A percentile compares a stretch with the other conserved stretches of the same genome.
These are phyloP conservation scores for Colletotrichum plurivorum DNA, from an alignment of 2,329 filamentous ascomycete species.

Conservation along the genomic window DNA sequence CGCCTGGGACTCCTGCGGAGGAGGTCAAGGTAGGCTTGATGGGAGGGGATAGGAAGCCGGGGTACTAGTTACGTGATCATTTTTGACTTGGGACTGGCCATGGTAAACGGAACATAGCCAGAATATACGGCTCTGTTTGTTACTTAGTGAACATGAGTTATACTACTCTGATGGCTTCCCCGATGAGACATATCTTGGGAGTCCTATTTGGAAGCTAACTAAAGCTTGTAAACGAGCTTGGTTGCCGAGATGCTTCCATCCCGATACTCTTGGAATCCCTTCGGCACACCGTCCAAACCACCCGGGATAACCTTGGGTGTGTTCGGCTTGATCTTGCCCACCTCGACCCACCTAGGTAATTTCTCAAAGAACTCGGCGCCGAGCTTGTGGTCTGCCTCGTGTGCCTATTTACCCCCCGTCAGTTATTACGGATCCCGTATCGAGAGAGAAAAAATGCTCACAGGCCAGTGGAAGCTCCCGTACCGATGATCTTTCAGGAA, in stretches of 20 bases:
- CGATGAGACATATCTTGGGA: too few relatives aligned
- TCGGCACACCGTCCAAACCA: slow-evolving; percentile 50
- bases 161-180: background rate
- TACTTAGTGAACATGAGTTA: background rate
- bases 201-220: background rate
- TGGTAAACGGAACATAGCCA: too few relatives aligned
- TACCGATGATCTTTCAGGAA: slow-evolving; percentile 58
- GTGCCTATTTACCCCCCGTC: slow-evolving; percentile 44
- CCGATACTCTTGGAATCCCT: slow-evolving; percentile 55
- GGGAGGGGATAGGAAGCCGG: background rate
- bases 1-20: background rate
- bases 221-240: slow-evolving; percentile 56
- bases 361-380: slow-evolving; percentile 53
- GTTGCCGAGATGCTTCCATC: slow-evolving; percentile 55
- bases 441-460: slow-evolving; percentile 42
- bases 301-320: slow-evolving; percentile 45
- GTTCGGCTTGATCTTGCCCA: slow-evolving; percentile 53
- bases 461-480: slow-evolving; percentile 52
- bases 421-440: background rate
- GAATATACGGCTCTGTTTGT: too few relatives aligned
- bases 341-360: slow-evolving; percentile 50
- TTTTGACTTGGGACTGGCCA: background rate
- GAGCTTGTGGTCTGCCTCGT: slow-evolving; percentile 53
- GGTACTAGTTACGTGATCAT: background rate
- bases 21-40: slow-evolving; percentile 1